These are phyloP conservation scores for Geotrichum europaeum DNA, from an alignment of 1,139 yeast species.

Conservation along the genomic window DNA sequence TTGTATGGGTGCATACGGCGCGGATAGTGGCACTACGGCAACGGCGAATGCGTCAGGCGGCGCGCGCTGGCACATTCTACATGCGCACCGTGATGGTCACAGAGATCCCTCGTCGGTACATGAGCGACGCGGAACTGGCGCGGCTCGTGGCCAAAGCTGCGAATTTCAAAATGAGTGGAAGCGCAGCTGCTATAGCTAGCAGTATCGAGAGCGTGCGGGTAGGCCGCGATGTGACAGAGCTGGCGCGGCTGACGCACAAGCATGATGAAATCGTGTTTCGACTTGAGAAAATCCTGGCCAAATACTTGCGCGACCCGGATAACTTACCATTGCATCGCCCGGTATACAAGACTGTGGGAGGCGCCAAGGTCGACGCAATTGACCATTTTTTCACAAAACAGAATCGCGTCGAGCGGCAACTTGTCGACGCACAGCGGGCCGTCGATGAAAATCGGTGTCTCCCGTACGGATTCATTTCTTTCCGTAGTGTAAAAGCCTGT, in stretches of 20 bases:
- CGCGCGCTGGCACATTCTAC: conserved; percentile 27
- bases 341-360: conserved; percentile 10
- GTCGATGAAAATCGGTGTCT: conserved; percentile 22
- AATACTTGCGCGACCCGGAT: conserved; percentile 31
- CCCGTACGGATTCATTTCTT: conserved; percentile 38
- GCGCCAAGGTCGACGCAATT: conserved; percentile 31
- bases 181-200: background rate
- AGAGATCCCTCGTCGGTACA: conserved; percentile 31
- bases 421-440: conserved; percentile 26
- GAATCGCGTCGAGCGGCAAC: conserved; percentile 27
- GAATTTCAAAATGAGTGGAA: conserved; percentile 12
- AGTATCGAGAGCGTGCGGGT: conserved; percentile 23
- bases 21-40: conserved; percentile 31
- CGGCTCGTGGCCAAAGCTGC: conserved; percentile 25
- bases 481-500: conserved; percentile 28
- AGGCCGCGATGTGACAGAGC: conserved; percentile 32
- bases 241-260: conserved; percentile 29
- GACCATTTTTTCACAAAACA: conserved; percentile 27
- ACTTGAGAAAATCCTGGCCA: conserved; percentile 34
- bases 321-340: conserved; percentile 26
- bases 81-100: conserved; percentile 35
- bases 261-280: conserved; percentile 28
- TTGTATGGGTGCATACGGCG: conserved; percentile 31
- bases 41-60: conserved; percentile 28
- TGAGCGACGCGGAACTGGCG: conserved; percentile 29